These are phyloP conservation scores for Fusarium denticulatum DNA, from an alignment of 2,329 filamentous ascomycete species.

Conservation along the genomic window DNA sequence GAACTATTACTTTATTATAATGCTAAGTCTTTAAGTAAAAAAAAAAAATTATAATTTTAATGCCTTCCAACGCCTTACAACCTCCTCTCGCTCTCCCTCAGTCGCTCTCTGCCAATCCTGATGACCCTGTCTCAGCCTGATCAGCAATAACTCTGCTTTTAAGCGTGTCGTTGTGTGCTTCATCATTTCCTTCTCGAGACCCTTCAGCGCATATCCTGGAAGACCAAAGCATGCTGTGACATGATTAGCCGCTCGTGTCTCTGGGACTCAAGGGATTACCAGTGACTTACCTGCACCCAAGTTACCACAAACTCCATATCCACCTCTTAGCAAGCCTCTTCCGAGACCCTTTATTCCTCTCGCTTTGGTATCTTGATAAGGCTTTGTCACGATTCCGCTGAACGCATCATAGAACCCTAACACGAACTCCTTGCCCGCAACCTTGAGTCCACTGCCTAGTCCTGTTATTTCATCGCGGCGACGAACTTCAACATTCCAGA, in stretches of 20 bases:
- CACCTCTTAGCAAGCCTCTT: slow-evolving; percentile 64
- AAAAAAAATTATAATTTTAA: not conserved
- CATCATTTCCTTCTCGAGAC: slow-evolving; percentile 59
- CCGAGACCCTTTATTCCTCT: slow-evolving; percentile 69
- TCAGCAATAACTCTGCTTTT: slow-evolving; percentile 48
- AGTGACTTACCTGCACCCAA: slow-evolving; percentile 49
- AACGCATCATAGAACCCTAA: slow-evolving; percentile 75
- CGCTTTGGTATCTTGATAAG: slow-evolving; percentile 69
- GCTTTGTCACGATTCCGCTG: slow-evolving; percentile 72
- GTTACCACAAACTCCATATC: slow-evolving; percentile 56
- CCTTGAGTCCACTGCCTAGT: slow-evolving; percentile 66
- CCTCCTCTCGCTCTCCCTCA: not conserved
- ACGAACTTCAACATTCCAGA: slow-evolving; percentile 67
- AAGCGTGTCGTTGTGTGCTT: slow-evolving; percentile 47
- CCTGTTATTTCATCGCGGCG: slow-evolving; percentile 74
- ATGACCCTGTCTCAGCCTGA: slow-evolving; percentile 46
- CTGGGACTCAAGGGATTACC: too few species aligned
- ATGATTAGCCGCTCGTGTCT: not conserved
- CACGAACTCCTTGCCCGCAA: slow-evolving; percentile 71
- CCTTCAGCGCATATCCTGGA: slow-evolving; percentile 63
- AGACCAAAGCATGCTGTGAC: slow-evolving; percentile 53
- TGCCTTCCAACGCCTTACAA: slow-evolving; percentile 21
- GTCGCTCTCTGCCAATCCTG: slow-evolving; percentile 41
- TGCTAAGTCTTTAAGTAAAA: not conserved
- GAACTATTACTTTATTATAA: not conserved